Conservation (phyloP, 2,329 filamentous ascomycete genomes). For the Stylonectria norvegica region DNA sequence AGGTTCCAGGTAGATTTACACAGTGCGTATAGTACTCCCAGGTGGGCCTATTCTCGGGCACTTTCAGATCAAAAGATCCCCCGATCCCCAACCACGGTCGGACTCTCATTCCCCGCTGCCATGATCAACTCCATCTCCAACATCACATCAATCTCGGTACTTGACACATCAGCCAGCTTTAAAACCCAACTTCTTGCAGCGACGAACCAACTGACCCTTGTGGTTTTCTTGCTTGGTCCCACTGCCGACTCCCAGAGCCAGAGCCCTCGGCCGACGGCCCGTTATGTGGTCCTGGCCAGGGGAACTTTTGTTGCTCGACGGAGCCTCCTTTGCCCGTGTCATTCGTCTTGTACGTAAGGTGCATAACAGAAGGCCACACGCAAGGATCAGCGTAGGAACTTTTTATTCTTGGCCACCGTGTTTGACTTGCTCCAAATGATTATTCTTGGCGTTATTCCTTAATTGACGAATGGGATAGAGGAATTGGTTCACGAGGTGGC, state of each 20-base stretch:
- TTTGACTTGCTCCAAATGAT: no score
- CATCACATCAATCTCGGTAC: no score
- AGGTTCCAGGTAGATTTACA: neutral
- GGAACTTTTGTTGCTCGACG: slow-evolving; percentile 10
- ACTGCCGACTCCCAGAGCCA: slow-evolving; percentile 3
- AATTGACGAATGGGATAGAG: no score
- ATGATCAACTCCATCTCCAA: slow-evolving; percentile 4
- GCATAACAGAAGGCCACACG: neutral
- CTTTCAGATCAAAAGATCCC: slow-evolving; percentile 11
- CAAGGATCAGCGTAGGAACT: no score
- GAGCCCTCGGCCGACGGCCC: slow-evolving; percentile 5
- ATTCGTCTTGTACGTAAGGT: slow-evolving; percentile 6
- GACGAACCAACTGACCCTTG: neutral
- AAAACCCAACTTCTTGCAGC: neutral
- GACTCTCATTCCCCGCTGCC: slow-evolving; percentile 11
- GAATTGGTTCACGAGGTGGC: no score
- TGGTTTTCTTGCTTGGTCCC: neutral
- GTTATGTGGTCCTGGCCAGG: slow-evolving; percentile 3
- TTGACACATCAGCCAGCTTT: no score
- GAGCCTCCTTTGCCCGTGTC: slow-evolving; percentile 4
- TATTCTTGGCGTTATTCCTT: no score
- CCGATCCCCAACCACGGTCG: slow-evolving; percentile 7
- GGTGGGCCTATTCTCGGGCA: slow-evolving; percentile 1
- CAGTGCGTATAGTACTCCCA: neutral
- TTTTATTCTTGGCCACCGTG: no score